Conservation (phyloP, 495 filamentous ascomycete genomes). For the Baudoinia panamericana region DNA sequence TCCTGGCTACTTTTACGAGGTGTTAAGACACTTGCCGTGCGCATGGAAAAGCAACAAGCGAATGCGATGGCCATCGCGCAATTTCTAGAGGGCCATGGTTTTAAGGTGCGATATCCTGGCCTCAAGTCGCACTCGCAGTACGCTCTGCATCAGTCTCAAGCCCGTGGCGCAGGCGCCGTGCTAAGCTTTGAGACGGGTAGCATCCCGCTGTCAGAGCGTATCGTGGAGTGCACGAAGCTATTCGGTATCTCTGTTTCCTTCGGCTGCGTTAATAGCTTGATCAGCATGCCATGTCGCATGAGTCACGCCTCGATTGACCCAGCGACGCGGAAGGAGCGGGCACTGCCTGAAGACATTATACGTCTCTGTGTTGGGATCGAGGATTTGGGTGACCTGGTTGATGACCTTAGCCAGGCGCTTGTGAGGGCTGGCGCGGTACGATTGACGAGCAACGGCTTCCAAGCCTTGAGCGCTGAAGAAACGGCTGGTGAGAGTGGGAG, state of each 20-base stretch:
- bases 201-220: conserved; percentile 64
- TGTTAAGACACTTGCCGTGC: conserved; percentile 88
- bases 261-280: conserved; percentile 94
- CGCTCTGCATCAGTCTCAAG: conserved; percentile 87
- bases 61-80: conserved; percentile 84
- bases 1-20: conserved; percentile 90
- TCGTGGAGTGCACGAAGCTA: conserved; percentile 80
- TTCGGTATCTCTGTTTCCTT: conserved; percentile 96
- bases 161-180: conserved; percentile 84
- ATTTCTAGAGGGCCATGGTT: conserved; percentile 82
- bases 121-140: conserved; percentile 91
- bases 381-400: conserved; percentile 82
- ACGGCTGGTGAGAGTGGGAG: conserved; percentile 5
- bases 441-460: conserved; percentile 64
- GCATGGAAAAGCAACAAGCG: conserved; percentile 94
- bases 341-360: conserved; percentile 93
- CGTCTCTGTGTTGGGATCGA: conserved; percentile 93
- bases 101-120: conserved; percentile 89
- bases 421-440: conserved; percentile 89
- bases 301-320: conserved; percentile 97
- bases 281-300: conserved; percentile 99
- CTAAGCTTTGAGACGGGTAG: conserved; percentile 93
- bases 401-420: conserved; percentile 82
- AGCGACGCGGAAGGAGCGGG: conserved; percentile 76
- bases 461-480: conserved; percentile 33